Base-by-base conservation (phyloP, 371 early-diverging fungal species). In the Apophysomyces ossiformis region DNA sequence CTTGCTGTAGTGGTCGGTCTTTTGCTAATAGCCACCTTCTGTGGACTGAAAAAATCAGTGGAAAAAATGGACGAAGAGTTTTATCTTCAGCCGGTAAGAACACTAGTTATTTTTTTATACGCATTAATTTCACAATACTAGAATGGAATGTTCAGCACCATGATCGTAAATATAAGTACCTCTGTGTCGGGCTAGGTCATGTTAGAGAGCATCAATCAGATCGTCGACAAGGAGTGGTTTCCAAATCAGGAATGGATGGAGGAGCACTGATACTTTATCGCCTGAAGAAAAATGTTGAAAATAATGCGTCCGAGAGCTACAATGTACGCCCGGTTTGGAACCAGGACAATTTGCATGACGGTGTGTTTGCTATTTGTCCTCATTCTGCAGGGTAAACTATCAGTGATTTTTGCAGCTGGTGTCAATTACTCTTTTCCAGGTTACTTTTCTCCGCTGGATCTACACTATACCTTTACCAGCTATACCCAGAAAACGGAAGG, bases 301-400 rank as follows among this genome's bases (percentile, higher is more conserved):
- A 37, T 13, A 41, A 60, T 15, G 37, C 18, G 0, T 37, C 61
- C 13, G 43, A 38, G 39, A 41, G 56, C 12, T 72, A 70, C 56
- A 61, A 62, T 12, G 9, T 82, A 15, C 71, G 71, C 7, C 65
- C 64, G 1, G 74, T 78, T 36, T 76, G 76, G 77, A 67, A 66
- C 12, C 61, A 77, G 41, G 74, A 77, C 12, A 63, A 69, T 16
- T 45, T 75, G n/a, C 72, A 72, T 2, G 79, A 75, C 13, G 79
- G 77, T 13, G 76, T 82, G 2, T 69, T 68, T 60, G 69, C 77
- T 13, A 73, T 82, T 1, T 76, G 82, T 68, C 77, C 77, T n/a
- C 77, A 78, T 67, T 60, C 79, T 21, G 69, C 69, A 36, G 75
- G 76, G 82, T 81, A 81, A 69, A 37, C 9, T 12, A 2, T 57